Percentiles rank a stretch among this genome's conserved stretches.
Conservation (phyloP, 2,329 filamentous ascomycete genomes). For the Penicillium frequentans region DNA sequence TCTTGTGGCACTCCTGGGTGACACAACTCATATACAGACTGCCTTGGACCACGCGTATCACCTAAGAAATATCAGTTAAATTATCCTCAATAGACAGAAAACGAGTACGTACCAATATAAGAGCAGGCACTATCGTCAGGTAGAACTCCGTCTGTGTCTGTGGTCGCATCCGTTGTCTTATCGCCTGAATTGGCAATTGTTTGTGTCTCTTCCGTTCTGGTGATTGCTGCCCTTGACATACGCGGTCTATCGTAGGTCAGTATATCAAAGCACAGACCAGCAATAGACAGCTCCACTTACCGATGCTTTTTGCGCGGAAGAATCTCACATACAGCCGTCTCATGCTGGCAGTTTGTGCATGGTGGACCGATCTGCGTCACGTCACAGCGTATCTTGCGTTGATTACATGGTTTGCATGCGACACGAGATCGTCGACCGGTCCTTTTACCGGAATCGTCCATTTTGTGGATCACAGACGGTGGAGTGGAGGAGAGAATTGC, state of each 20-base stretch:
- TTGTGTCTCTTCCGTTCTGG: not conserved
- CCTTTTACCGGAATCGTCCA: not conserved
- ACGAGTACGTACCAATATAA: not conserved
- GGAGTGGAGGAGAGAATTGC: not conserved
- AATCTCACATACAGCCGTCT: conserved; percentile 1
- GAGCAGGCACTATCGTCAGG: conserved; percentile 2
- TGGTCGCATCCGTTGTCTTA: not conserved
- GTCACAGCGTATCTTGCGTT: conserved; percentile 4
- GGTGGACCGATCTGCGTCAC: conserved; percentile 3
- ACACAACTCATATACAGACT: conserved; percentile 2
- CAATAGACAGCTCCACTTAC: not conserved
- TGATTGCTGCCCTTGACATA: not conserved
- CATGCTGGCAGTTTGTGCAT: conserved; percentile 7
- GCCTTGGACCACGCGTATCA: conserved; percentile 1
- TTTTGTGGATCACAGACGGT: not conserved
- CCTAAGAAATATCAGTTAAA: not conserved
- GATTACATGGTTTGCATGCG: conserved; percentile 5
- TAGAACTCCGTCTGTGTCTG: not conserved
- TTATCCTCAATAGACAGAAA: rapidly evolving
- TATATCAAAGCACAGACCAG: not conserved
- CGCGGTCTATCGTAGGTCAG: not conserved
- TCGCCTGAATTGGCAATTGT: not conserved
- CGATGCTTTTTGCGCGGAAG: conserved; percentile 2
- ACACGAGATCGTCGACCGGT: conserved; percentile 1
- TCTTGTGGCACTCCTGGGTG: conserved; percentile 3